phyloP scores from a whole-genome alignment of 2,329 filamentous ascomycete genomes.

The Botryotinia globosa region DNA sequence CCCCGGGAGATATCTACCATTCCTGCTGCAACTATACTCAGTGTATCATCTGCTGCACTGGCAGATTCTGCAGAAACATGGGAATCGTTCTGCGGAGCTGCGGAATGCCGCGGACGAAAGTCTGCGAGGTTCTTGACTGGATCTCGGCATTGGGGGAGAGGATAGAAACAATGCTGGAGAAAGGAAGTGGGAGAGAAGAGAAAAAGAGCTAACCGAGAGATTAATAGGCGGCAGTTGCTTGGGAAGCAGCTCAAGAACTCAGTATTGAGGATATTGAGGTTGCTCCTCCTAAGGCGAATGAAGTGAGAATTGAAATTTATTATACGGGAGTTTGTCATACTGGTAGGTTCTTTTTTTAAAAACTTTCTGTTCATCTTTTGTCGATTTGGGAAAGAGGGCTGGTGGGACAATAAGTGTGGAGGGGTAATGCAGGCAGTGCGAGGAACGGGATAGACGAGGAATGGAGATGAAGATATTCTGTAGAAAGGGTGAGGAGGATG shows the following conservation, averaged over 20 bases:
- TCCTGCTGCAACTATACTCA: background rate
- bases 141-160: background rate
- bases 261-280: constrained; percentile 92
- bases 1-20: background rate
- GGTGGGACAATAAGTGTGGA: background rate
- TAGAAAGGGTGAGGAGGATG: background rate
- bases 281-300: constrained; percentile 79
- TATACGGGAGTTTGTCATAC: constrained; percentile 99
- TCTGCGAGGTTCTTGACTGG: background rate
- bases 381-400: too few relatives aligned
- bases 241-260: constrained; percentile 90
- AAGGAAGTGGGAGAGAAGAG: background rate
- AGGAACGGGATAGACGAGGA: too few relatives aligned
- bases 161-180: too few relatives aligned
- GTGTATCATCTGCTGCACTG: background rate
- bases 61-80: background rate
- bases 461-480: background rate
- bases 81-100: background rate
- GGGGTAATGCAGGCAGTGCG: background rate
- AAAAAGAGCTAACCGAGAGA: constrained; percentile 14
- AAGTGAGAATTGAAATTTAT: constrained; percentile 95
- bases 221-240: constrained; percentile 81
- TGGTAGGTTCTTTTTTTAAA: constrained; percentile 55
- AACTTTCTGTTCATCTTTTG: background rate
- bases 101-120: background rate